These are phyloP conservation scores for Poronia punctata DNA, from an alignment of 495 filamentous ascomycete species.

Conservation along the genomic window DNA sequence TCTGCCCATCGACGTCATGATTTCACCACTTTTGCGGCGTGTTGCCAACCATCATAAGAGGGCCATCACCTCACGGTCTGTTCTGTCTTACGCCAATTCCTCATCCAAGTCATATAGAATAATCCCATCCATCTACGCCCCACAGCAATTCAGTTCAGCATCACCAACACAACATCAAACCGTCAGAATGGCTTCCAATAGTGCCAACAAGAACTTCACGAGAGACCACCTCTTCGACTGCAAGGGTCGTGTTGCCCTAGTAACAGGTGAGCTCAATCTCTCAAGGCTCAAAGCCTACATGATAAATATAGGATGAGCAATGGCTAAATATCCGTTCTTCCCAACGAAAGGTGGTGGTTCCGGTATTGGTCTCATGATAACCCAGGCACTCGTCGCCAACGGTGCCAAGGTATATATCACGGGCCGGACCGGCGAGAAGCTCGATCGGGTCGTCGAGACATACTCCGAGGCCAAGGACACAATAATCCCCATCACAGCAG, in stretches of 20 bases:
- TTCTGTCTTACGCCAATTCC: conserved; percentile 3
- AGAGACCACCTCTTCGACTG: conserved; percentile 53
- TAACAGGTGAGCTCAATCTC: conserved; percentile 40
- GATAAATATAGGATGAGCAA: not conserved
- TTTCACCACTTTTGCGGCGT: conserved; percentile 14
- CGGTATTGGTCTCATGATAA: conserved; percentile 72
- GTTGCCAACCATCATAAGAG: conserved; percentile 9
- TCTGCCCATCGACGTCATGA: conserved; percentile 17
- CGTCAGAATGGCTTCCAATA: conserved; percentile 40
- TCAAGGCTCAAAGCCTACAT: not conserved
- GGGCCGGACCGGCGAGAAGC: conserved; percentile 54
- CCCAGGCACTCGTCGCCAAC: conserved; percentile 68
- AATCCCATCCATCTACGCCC: not conserved
- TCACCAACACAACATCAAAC: conserved; percentile 8
- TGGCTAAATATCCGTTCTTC: not conserved
- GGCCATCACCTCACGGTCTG: conserved; percentile 1
- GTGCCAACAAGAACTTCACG: conserved; percentile 38
- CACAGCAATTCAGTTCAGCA: not conserved
- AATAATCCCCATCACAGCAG: conserved; percentile 30
- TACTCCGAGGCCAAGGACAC: conserved; percentile 25
- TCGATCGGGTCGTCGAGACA: conserved; percentile 24
- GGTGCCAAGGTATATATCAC: conserved; percentile 81
- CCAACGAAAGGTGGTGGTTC: conserved; percentile 41
- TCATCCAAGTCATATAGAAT: not conserved
- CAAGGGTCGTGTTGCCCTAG: conserved; percentile 54